A percentile compares a stretch with the other conserved stretches of the same genome.
These are phyloP conservation scores for Eimeria sp. DNA, from an alignment of 169 alveolate genomes.

Conservation along the genomic window DNA sequence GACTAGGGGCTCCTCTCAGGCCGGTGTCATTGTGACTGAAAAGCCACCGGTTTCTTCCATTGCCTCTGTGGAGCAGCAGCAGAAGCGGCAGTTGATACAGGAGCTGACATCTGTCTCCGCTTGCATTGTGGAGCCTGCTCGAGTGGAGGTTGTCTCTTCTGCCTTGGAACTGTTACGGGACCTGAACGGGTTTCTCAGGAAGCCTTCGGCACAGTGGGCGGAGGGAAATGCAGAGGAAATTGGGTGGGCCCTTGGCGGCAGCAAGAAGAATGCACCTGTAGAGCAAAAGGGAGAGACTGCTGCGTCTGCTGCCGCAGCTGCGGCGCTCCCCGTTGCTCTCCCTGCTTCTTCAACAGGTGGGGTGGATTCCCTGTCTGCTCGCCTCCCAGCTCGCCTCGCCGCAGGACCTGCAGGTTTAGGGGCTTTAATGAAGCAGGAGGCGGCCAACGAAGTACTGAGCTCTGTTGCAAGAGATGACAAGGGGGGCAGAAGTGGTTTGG, in stretches of 20 bases:
- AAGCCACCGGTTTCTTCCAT: not conserved
- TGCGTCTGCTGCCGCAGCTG: not conserved
- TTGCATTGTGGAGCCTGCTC: conserved; percentile 37
- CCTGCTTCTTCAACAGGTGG: not conserved
- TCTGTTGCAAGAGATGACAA: not conserved
- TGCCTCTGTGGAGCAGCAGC: conserved; percentile 9
- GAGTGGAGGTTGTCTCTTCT: conserved; percentile 38
- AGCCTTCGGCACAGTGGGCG: conserved; percentile 7
- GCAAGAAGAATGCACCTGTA: not conserved
- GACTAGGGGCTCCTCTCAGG: not conserved
- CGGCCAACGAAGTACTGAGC: not conserved
- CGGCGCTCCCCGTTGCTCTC: not conserved
- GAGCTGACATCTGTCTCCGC: not conserved
- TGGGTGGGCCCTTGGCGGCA: conserved; percentile 9
- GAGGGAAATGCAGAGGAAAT: not conserved
- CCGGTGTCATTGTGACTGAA: not conserved
- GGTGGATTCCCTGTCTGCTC: not conserved
- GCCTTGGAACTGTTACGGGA: conserved; percentile 20
- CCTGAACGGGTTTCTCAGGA: conserved; percentile 10
- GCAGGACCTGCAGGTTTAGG: not conserved
- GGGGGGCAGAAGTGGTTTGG: not conserved
- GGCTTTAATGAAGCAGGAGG: conserved; percentile 9
- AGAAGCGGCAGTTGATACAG: conserved; percentile 30
- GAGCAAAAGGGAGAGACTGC: not conserved
- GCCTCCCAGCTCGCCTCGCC: not conserved